Evolutionary conservation across 331 rosid species (phyloP).

Genomic region (Spiraea crenata): DNA sequence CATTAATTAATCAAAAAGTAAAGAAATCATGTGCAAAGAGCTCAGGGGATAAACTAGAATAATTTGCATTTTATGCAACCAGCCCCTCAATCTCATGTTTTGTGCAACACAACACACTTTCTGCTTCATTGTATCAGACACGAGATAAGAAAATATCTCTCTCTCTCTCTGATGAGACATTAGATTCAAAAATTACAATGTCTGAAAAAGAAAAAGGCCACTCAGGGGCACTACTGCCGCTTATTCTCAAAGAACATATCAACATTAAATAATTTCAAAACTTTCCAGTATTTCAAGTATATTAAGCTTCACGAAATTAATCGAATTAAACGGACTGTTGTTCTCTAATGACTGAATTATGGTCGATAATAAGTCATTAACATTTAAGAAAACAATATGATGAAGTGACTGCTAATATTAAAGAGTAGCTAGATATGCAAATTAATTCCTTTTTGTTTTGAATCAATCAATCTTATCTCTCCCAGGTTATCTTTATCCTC

Average conservation of each 20-base stretch:
- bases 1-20: background rate
- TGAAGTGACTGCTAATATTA: background rate
- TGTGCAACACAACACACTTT: constrained; percentile 45
- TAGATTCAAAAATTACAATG: constrained; percentile 33
- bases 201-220: background rate
- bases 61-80: constrained; percentile 28
- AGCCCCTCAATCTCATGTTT: constrained; percentile 25
- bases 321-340: too few relatives aligned
- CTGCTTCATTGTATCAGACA: constrained; percentile 86
- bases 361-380: too few relatives aligned
- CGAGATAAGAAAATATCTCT: constrained; percentile 22
- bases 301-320: background rate
- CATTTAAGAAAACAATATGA: too few relatives aligned
- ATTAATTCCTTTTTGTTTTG: constrained; percentile 17
- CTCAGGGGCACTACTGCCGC: background rate
- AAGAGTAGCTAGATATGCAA: background rate
- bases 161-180: constrained; percentile 35
- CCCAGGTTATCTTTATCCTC: constrained; percentile 51
- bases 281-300: background rate
- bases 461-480: constrained; percentile 39
- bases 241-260: background rate
- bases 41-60: constrained; percentile 37
- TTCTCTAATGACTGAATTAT: too few relatives aligned
- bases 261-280: background rate
- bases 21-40: background rate